Base-by-base conservation (phyloP, 768 basidiomycete species). In the Tricholomella constricta region DNA sequence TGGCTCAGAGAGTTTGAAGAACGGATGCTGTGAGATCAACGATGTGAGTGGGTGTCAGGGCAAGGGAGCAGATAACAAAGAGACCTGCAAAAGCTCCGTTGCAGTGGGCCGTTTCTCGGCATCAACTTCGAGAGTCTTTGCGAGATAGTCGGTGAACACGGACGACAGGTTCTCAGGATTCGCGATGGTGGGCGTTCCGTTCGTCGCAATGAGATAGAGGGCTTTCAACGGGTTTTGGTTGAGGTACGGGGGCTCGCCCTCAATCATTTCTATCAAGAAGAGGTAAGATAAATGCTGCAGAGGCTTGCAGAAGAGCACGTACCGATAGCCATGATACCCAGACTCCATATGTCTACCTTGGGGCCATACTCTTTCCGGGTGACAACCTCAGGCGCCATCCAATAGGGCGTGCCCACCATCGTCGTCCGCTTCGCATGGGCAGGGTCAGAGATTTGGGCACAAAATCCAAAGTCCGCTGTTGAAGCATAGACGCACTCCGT, bases 321-420 rank as follows among this genome's bases (percentile, higher is more conserved):
- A 89, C 93, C 94, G 59, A 97, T 91, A 40, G 94, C 90, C 84
- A 96, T 97, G 76, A 98, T 97, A 3, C 94, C 94, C 58, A 97
- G 72, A 68, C 87, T 90, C 94, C 95, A 97, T 52, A 98, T 93
- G 63, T 97, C 95, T n/a, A 98, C 95, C 67, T 98, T 98, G 12
- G 95, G 91, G 0, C 95, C 95, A 68, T 97, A 97, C 72, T 97
- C 95, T 70, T 97, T 97, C 49, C 94, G 85, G 22, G 94, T 98
- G 58, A 97, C 95, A 43, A 98, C 95, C 68, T 98, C 95, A 0
- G 95, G 95, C 0, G 95, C 95, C 95, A 98, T 97, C 95, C 95
- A 98, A 69, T 98, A 98, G 1, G 95, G 95, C 1, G 95, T 97
- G 2, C 95, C 95, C 45, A 98, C 94, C 95, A 98, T 98, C 31